Evolutionary conservation across 345 rosid genomes (phyloP), one percentile per base, ranked within the genome.

Genomic region (Acer yangbiense): DNA sequence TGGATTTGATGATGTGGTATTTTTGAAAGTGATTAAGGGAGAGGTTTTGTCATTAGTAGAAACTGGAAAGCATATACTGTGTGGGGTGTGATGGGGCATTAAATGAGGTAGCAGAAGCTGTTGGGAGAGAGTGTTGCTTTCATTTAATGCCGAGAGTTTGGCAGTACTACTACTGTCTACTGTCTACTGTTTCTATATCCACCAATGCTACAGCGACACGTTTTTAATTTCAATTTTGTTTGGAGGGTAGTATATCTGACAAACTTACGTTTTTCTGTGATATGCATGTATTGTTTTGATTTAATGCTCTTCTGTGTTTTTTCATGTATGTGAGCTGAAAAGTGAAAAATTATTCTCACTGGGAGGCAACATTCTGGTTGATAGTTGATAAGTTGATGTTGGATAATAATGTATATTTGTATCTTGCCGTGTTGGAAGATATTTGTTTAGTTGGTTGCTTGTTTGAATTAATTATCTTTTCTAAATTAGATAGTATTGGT

Each of bases 21-120:
- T 8, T 14, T 13, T 1, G 55, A 61, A 60, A 14, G 35, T 54
- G 25, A 60, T 60, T 60, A 60, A n/a, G 64, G 27, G 27, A 20
- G 12, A 60, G 67, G 25, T 41, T 12, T 0, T 7, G 46, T 52
- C 35, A 39, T 69, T 52, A 11, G 29, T 16, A 7, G 65, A 1
- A 25, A 25, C 27, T 25, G 27, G 27, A 25, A 27, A 4, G 62
- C 7, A 0, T 0, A 6, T 20, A 10, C 16, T 46, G 74, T 18
- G 70, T 60, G 20, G 54, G 5, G 18, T 0, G 61, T 55, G 21
- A 16, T 35, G 5, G 6, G 4, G 78, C 85, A 85, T 65, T 87
- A 61, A 87, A 83, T 83, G 87, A 78, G 69, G 2, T 48, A 18
- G 68, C 87, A 82, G 87, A 72, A 32, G 77, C 74, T 79, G 83